Base-by-base conservation (phyloP, 2,329 filamentous ascomycete species). In the Ophiobolus disseminans region DNA sequence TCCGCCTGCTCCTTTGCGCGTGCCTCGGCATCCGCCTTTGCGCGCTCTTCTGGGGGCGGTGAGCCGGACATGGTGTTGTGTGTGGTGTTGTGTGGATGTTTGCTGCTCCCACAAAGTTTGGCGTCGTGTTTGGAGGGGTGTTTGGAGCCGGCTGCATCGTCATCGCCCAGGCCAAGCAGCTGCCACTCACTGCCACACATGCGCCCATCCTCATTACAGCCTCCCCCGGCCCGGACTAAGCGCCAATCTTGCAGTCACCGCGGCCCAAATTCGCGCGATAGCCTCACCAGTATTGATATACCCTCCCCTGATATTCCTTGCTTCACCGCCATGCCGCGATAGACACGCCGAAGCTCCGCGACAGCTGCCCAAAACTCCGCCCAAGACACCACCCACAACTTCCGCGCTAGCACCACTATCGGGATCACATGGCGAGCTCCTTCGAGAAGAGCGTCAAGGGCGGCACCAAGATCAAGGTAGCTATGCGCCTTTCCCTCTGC, bases 371-470 rank as follows among this genome's bases (percentile, higher is more conserved):
- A 42, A n/a, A 45, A 43, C 41, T 45, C 48, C 47, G 25, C 45
- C 49, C 19, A 32, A 45, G 55, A 45, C 25, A 23, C 57, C 47
- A 54, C 44, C 53, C 52, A 47, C 55, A 48, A 53, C 45, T 47
- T 50, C 46, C 46, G 45, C 51, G 31, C 31, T 36, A 48, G 31
- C 50, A 41, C 45, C 53, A 46, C 47, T 55, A 22, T 40, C 46
- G 48, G 40, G 34, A 60, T n/a, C 52, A 49, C 60, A 92, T 92
- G 89, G 85, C 88, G 62, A 89, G 86, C 79, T 93, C 90, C 50
- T 97, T 97, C 73, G 94, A 99, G 82, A 99, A 97, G 82, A 96
- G 92, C 63, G 94, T 99, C 72, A 97, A 97, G 82, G 94, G 93
- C 78, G 93, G 90, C 66, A 97, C 93, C 68, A 97, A 97, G 82